Conservation (phyloP, 2,329 filamentous ascomycete genomes). For the Trichoderma simmonsii region DNA sequence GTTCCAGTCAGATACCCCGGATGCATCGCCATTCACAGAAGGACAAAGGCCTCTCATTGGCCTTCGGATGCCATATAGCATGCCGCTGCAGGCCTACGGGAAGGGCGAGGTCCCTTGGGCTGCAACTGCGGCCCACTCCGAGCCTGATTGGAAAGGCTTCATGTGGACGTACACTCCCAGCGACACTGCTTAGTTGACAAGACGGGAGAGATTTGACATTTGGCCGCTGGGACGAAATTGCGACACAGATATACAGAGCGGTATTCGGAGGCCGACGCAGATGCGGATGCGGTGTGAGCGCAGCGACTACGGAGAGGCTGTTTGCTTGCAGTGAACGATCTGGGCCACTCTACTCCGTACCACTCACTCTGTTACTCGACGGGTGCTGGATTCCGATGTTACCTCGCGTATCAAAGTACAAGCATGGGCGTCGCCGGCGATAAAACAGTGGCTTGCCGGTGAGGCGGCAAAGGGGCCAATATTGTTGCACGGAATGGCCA, state of each 20-base stretch:
- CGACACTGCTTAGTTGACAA: neutral
- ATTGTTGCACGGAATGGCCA: neutral
- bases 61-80: conserved; percentile 76
- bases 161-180: conserved; percentile 32
- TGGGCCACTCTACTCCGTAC: neutral
- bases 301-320: neutral
- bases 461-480: neutral
- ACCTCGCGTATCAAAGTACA: neutral
- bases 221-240: neutral
- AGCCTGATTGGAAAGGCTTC: conserved; percentile 59
- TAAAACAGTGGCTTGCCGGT: neutral
- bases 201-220: neutral
- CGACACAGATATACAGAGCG: neutral
- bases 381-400: neutral
- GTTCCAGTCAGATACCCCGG: conserved; percentile 60
- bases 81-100: conserved; percentile 67
- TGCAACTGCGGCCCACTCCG: conserved; percentile 55
- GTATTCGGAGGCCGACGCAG: neutral
- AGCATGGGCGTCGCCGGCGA: neutral
- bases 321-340: neutral
- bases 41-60: conserved; percentile 51
- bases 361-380: neutral
- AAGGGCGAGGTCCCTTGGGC: conserved; percentile 72
- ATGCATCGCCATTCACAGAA: conserved; percentile 22
- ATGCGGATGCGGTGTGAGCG: neutral